Conservation (phyloP, 129 eudicot species). For the Mikania micrantha region DNA sequence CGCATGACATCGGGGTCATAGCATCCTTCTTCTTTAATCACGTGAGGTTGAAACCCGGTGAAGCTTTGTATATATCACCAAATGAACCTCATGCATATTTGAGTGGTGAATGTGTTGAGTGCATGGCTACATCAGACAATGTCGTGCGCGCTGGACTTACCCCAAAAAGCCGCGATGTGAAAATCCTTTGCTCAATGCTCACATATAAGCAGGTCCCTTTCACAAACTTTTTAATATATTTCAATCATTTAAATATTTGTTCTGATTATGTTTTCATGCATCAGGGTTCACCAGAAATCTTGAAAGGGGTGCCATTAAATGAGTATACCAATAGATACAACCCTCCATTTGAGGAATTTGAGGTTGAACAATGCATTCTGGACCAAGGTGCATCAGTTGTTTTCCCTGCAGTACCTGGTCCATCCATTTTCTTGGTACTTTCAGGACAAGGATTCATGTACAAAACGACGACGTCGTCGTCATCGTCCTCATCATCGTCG, state of each 20-base stretch:
- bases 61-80: constrained; percentile 79
- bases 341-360: constrained; percentile 90
- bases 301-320: constrained; percentile 47
- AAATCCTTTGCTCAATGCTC: constrained; percentile 82
- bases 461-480: background rate
- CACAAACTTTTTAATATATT: background rate
- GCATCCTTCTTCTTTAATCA: constrained; percentile 77
- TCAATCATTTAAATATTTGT: background rate
- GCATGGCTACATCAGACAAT: constrained; percentile 98
- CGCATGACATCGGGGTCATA: constrained; percentile 74
- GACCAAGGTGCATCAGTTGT: constrained; percentile 35
- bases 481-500: background rate
- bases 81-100: constrained; percentile 92
- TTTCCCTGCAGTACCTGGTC: constrained; percentile 56
- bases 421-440: constrained; percentile 60
- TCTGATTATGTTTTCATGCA: background rate
- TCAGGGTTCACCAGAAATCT: constrained; percentile 69
- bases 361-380: constrained; percentile 64
- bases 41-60: constrained; percentile 75
- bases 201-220: constrained; percentile 71
- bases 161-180: constrained; percentile 71
- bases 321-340: constrained; percentile 46
- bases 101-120: constrained; percentile 79
- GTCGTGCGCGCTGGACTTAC: constrained; percentile 98
- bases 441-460: constrained; percentile 56